Evolutionary conservation across 306 rosid species (phyloP), one percentile per base, ranked within the genome.

Genomic region (Castanea crenata): DNA sequence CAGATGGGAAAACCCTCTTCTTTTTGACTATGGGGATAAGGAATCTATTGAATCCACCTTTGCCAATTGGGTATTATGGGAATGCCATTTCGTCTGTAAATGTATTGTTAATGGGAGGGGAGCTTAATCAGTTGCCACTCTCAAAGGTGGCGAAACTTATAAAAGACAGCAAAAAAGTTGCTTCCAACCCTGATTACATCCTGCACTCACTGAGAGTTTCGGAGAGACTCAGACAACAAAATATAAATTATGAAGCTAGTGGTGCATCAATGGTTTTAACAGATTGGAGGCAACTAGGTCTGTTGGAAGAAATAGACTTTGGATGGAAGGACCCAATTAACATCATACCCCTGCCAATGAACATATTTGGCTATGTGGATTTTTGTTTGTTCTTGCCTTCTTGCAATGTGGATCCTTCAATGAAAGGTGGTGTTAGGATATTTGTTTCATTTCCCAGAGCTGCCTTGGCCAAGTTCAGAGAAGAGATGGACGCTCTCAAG

Each of bases 21-120:
- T 14, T 71, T 74, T 65, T 89, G 56, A 67, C 90, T 23, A 81
- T 87, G 9, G 89, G 88, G 5, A 81, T 85, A 78, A 89, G 90
- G 65, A 83, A 81, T 29, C 31, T 80, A 4, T 14, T 85, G 80
- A 74, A 82, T 68, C 87, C 90, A 54, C 89, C 92, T 38, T 76
- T 89, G 82, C 82, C 88, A 25, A 79, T 78, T 15, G 92, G 90
- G 80, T 89, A 89, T 76, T 89, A 89, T 76, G 92, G 92, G 23
- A 89, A 89, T 72, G 92, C 92, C 15, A 74, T 89, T 79, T 81
- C 79, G 16, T 70, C 74, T 54, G 18, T 85, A 31, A 1, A 49
- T 55, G 82, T 81, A 18, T 86, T 81, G 76, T 34, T 85, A 23
- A 71, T 73, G 20, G 89, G 86, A 67, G 87, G 76, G 74, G 92